Conservation (phyloP, 495 filamentous ascomycete genomes). For the Xylaria castorea region DNA sequence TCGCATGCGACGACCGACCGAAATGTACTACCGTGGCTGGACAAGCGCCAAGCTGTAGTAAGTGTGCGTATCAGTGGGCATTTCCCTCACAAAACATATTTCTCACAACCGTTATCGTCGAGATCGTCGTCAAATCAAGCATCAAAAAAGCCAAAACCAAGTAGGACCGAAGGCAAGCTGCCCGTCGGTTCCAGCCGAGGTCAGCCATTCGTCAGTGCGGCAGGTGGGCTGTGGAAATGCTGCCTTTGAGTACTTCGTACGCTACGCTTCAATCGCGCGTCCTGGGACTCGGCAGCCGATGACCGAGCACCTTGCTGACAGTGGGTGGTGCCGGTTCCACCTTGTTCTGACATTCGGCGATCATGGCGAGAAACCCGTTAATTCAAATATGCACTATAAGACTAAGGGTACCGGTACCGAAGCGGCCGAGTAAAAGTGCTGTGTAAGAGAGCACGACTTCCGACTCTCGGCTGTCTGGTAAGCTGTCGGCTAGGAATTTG, state of each 20-base stretch:
- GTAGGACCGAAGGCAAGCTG: not conserved
- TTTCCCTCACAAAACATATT: not conserved
- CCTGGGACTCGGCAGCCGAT: not conserved
- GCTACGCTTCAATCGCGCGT: not conserved
- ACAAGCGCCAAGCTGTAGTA: not conserved
- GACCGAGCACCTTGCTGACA: not conserved
- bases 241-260: not conserved
- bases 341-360: not conserved
- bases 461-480: conserved; percentile 1
- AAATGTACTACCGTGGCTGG: not conserved
- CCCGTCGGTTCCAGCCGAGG: not conserved
- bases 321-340: not conserved
- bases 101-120: not conserved
- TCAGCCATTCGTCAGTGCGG: not conserved
- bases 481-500: not conserved
- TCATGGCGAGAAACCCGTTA: not conserved
- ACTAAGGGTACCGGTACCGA: not conserved
- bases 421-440: not conserved
- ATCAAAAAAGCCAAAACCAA: not conserved
- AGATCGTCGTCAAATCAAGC: not conserved
- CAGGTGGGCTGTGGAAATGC: not conserved
- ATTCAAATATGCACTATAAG: conserved; percentile 6
- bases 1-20: not conserved
- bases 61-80: not conserved
- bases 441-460: not conserved